Percentiles rank a stretch among this genome's conserved stretches.
Evolutionary conservation across 164 flowering plant species (phyloP).

Genomic region (Houttuynia cordata): DNA sequence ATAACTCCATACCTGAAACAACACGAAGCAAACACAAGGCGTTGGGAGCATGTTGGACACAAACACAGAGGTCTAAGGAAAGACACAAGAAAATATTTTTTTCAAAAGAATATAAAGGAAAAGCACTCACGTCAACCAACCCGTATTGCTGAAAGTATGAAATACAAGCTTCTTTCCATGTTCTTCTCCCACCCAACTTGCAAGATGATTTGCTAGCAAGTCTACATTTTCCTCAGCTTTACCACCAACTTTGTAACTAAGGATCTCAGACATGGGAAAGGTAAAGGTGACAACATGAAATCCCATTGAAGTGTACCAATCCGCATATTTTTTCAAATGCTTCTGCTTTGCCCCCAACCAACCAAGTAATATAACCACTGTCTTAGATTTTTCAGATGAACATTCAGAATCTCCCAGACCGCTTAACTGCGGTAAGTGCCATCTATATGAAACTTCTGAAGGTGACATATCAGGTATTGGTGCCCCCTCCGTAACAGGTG

Average conservation of each 20-base stretch:
- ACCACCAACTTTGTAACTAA: slow-evolving; percentile 81
- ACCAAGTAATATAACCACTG: slow-evolving; percentile 90
- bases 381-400: slow-evolving; percentile 49
- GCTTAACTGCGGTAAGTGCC: slow-evolving; percentile 75
- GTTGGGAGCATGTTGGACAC: background rate
- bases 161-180: slow-evolving; percentile 57
- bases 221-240: slow-evolving; percentile 76
- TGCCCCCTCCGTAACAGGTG: slow-evolving; percentile 25
- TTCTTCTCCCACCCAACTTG: slow-evolving; percentile 75
- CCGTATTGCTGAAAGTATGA: slow-evolving; percentile 97
- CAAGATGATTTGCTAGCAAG: slow-evolving; percentile 76
- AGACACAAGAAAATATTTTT: background rate
- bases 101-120: background rate
- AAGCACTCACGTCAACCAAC: slow-evolving; percentile 86
- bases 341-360: slow-evolving; percentile 98
- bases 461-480: slow-evolving; percentile 9
- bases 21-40: slow-evolving; percentile 3
- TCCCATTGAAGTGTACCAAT: slow-evolving; percentile 92
- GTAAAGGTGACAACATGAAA: slow-evolving; percentile 91
- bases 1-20: slow-evolving; percentile 66
- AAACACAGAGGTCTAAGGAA: background rate
- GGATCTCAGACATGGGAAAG: slow-evolving; percentile 80
- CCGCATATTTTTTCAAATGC: slow-evolving; percentile 86
- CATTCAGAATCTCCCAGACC: slow-evolving; percentile 42
- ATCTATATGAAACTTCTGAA: slow-evolving; percentile 61